phyloP scores from a whole-genome alignment of 352 stramenopile genomes.

The Globisporangium acanthophoron region DNA sequence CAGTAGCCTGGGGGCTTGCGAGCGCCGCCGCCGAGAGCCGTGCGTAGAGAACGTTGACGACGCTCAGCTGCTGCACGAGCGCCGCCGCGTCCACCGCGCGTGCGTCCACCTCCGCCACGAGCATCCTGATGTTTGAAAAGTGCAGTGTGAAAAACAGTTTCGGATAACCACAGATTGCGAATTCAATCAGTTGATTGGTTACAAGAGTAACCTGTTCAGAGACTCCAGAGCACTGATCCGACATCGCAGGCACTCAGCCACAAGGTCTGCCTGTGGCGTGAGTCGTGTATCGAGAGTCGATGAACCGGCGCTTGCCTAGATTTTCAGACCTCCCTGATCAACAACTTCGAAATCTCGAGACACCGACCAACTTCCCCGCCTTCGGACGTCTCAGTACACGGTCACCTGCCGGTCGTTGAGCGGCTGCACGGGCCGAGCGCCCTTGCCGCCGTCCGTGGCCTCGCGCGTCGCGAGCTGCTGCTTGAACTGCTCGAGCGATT shows the following conservation, averaged over 20 bases:
- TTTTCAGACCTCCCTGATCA: not conserved
- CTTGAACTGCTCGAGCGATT: constrained; percentile 11
- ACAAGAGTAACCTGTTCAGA: too few relatives aligned
- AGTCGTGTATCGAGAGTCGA: too few relatives aligned
- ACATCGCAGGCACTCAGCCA: too few relatives aligned
- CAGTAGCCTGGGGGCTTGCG: constrained; percentile 1
- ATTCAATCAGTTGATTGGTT: not conserved
- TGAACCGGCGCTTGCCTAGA: too few relatives aligned
- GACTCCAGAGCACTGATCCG: too few relatives aligned
- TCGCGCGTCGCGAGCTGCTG: constrained; percentile 12
- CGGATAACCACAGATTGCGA: not conserved
- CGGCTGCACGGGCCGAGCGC: constrained; percentile 11
- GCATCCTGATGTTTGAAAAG: constrained; percentile 12
- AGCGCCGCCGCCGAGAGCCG: constrained; percentile 28
- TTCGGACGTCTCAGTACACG: constrained; percentile 4
- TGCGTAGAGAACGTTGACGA: constrained; percentile 34
- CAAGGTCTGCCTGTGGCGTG: too few relatives aligned
- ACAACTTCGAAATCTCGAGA: too few relatives aligned
- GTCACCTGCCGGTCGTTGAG: constrained; percentile 11
- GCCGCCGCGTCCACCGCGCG: constrained; percentile 1
- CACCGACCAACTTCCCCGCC: too few relatives aligned
- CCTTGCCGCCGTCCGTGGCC: constrained; percentile 11
- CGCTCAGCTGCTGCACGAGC: constrained; percentile 38
- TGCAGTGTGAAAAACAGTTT: not conserved
- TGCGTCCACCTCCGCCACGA: constrained; percentile 21